Percentiles rank a stretch among this genome's conserved stretches.
Evolutionary conservation across 345 rosid species (phyloP).

Genomic region (Ceriops zippeliana): DNA sequence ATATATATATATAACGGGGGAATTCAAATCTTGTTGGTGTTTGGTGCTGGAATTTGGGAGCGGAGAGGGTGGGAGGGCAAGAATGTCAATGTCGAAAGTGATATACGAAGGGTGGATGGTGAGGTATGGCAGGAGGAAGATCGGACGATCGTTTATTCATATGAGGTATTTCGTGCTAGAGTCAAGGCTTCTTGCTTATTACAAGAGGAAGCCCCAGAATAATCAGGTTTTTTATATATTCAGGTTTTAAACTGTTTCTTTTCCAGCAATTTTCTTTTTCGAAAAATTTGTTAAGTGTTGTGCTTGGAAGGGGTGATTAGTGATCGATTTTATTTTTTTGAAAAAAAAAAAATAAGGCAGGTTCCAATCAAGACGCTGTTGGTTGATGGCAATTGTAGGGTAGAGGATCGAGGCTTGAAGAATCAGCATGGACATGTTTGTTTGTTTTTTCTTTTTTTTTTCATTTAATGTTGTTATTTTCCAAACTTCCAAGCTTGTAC

Average conservation of each 20-base stretch:
- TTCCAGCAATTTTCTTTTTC: not conserved
- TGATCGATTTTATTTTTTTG: not conserved
- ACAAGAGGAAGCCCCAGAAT: constrained; percentile 93
- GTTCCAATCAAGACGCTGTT: constrained; percentile 95
- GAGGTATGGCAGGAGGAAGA: constrained; percentile 94
- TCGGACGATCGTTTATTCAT: constrained; percentile 93
- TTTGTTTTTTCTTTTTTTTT: not conserved
- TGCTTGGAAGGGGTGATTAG: not conserved
- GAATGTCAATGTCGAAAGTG: constrained; percentile 57
- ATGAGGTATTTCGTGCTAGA: constrained; percentile 96
- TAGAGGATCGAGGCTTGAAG: constrained; percentile 99
- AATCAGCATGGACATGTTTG: constrained; percentile 95
- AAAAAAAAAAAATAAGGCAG: constrained; percentile 31
- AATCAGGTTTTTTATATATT: constrained; percentile 58
- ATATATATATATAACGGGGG: too few species aligned
- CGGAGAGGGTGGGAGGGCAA: not conserved
- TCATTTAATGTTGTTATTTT: constrained; percentile 3
- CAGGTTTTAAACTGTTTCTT: not conserved
- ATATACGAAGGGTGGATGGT: constrained; percentile 99
- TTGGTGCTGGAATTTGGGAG: not conserved
- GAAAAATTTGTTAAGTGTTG: not conserved
- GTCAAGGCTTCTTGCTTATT: constrained; percentile 86
- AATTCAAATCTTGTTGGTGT: not conserved
- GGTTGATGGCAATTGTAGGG: constrained; percentile 95
- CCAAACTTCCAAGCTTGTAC: not conserved